These are phyloP conservation scores for Hypericum perforatum DNA, from an alignment of 345 rosid species.

Conservation along the genomic window DNA sequence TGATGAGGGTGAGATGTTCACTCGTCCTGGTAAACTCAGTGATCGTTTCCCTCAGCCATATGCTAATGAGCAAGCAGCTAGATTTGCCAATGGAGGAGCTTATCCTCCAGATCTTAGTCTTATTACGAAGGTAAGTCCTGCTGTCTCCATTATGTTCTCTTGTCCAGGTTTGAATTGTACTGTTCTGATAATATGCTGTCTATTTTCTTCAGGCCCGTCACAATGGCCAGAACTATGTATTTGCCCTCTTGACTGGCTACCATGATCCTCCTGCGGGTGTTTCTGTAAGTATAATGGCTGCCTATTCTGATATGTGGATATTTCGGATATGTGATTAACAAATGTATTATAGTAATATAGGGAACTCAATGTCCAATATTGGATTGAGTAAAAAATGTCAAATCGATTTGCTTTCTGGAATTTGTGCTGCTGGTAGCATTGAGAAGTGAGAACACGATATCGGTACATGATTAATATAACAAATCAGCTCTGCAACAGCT, in stretches of 20 bases:
- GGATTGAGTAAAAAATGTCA: no score
- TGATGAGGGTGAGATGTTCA: constrained; percentile 98
- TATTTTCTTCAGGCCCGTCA: constrained; percentile 79
- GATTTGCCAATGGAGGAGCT: constrained; percentile 99
- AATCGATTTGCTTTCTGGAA: no score
- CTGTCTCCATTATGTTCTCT: constrained; percentile 8
- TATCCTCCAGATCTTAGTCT: constrained; percentile 99
- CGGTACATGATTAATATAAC: no score
- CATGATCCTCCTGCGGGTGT: constrained; percentile 99
- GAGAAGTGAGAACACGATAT: no score
- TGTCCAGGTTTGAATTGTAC: constrained; percentile 4
- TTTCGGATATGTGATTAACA: not conserved
- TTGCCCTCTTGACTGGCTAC: constrained; percentile 92
- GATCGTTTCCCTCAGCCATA: constrained; percentile 95
- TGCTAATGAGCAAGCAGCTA: constrained; percentile 86
- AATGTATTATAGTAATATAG: no score
- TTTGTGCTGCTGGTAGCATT: no score
- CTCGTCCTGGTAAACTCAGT: constrained; percentile 96
- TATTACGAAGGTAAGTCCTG: constrained; percentile 69
- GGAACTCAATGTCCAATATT: no score
- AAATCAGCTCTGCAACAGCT: no score
- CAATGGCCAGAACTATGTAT: constrained; percentile 95
- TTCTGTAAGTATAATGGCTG: constrained; percentile 32
- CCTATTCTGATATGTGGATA: not conserved
- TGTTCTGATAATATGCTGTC: constrained; percentile 4